Conservation (phyloP, 345 rosid species). For the Murraya paniculata region DNA sequence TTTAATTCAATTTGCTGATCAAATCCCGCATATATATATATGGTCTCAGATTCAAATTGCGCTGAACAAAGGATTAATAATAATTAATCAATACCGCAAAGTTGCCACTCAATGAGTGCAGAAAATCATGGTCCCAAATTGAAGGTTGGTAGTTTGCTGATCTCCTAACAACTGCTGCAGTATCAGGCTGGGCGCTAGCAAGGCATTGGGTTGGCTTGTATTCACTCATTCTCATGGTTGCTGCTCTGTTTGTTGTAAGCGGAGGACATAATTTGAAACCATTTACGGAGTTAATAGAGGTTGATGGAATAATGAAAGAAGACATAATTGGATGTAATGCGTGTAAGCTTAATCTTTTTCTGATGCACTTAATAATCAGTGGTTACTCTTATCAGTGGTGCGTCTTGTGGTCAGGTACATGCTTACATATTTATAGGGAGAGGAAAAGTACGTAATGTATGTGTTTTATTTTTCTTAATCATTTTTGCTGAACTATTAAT, state of each 20-base stretch:
- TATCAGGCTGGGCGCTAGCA: not conserved
- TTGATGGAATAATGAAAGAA: not conserved
- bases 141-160: not conserved
- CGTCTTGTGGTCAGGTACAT: too few species aligned
- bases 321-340: not conserved
- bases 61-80: too few species aligned
- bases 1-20: not conserved
- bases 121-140: constrained; percentile 6
- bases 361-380: too few species aligned
- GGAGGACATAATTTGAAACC: not conserved
- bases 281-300: not conserved
- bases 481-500: too few species aligned
- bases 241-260: not conserved
- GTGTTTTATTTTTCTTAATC: too few species aligned
- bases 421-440: too few species aligned
- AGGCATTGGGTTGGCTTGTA: not conserved
- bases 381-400: too few species aligned
- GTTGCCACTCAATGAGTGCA: not conserved
- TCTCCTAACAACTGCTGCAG: not conserved
- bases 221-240: not conserved
- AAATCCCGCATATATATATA: too few species aligned
- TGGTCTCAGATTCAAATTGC: too few species aligned
- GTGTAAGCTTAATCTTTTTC: too few species aligned
- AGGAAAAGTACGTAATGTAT: too few species aligned
- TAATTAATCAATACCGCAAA: not conserved